A percentile compares a stretch with the other conserved stretches of the same genome.
These are phyloP conservation scores for Rubia balearica DNA, from an alignment of 305 asterid species.

Conservation along the genomic window DNA sequence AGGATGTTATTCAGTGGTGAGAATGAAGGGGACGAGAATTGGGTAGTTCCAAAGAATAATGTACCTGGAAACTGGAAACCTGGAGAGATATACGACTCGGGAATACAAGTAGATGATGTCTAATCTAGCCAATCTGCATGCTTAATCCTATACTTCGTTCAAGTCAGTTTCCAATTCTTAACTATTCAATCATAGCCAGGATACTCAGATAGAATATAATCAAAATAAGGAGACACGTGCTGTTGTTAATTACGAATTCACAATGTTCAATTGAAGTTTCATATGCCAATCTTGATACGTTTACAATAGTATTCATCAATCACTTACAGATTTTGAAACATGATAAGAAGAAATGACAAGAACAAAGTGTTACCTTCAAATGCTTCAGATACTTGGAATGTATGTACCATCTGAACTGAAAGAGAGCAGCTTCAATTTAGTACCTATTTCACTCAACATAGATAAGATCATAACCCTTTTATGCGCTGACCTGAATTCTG, in stretches of 20 bases:
- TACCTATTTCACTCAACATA: constrained; percentile 29
- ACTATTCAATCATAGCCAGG: background rate
- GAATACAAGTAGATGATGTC: constrained; percentile 48
- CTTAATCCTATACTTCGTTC: background rate
- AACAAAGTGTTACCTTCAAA: background rate
- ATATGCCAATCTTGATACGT: background rate
- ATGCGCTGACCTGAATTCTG: constrained; percentile 17
- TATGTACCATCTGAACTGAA: background rate
- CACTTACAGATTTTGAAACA: background rate
- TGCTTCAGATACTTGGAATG: too few species aligned
- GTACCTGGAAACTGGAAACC: constrained; percentile 70
- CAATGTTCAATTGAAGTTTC: background rate
- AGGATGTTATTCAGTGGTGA: constrained; percentile 59
- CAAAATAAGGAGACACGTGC: background rate
- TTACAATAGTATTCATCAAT: background rate
- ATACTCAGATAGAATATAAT: background rate
- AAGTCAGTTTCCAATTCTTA: background rate
- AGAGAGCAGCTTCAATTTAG: constrained; percentile 19
- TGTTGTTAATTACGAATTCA: too few species aligned
- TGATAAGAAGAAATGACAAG: background rate
- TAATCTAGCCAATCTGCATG: background rate
- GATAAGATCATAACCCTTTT: constrained; percentile 28
- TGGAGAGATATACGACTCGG: constrained; percentile 66
- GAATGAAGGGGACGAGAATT: constrained; percentile 56
- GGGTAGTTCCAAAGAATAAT: constrained; percentile 59